Conservation (phyloP, 1,139 yeast species). For the Wickerhamomyces sp. region DNA sequence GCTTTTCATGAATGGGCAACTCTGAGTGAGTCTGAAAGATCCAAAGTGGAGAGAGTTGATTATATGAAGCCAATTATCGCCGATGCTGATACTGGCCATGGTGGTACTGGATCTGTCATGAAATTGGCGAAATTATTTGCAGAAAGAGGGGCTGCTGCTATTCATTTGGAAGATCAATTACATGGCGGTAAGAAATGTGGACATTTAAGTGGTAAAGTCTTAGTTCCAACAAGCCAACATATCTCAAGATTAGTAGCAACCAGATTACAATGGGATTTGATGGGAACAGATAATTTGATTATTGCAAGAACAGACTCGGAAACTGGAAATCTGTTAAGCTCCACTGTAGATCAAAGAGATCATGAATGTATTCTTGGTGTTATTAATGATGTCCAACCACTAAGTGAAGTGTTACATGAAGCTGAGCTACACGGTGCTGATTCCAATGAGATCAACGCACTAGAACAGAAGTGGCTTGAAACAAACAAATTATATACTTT, state of each 20-base stretch:
- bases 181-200: slow-evolving; percentile 68
- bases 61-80: slow-evolving; percentile 60
- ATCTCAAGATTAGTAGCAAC: slow-evolving; percentile 52
- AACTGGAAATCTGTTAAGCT: slow-evolving; percentile 48
- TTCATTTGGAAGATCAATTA: slow-evolving; percentile 59
- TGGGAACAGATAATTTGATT: slow-evolving; percentile 53
- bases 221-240: slow-evolving; percentile 58
- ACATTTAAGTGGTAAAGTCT: slow-evolving; percentile 56
- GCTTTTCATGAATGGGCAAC: slow-evolving; percentile 37
- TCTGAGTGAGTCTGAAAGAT: slow-evolving; percentile 24
- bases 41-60: slow-evolving; percentile 28
- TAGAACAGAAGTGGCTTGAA: slow-evolving; percentile 42
- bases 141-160: slow-evolving; percentile 61
- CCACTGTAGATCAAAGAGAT: slow-evolving; percentile 51
- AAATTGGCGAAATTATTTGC: slow-evolving; percentile 59
- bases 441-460: slow-evolving; percentile 28
- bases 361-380: slow-evolving; percentile 51
- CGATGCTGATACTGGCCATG: slow-evolving; percentile 66
- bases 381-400: slow-evolving; percentile 35
- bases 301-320: slow-evolving; percentile 62
- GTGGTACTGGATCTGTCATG: slow-evolving; percentile 62
- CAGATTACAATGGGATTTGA: slow-evolving; percentile 59
- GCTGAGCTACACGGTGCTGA: slow-evolving; percentile 38
- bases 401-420: slow-evolving; percentile 40
- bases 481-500: slow-evolving; percentile 40